phyloP scores from a whole-genome alignment of 108 stramenopile genomes.

The Poteriospumella lacustris region DNA sequence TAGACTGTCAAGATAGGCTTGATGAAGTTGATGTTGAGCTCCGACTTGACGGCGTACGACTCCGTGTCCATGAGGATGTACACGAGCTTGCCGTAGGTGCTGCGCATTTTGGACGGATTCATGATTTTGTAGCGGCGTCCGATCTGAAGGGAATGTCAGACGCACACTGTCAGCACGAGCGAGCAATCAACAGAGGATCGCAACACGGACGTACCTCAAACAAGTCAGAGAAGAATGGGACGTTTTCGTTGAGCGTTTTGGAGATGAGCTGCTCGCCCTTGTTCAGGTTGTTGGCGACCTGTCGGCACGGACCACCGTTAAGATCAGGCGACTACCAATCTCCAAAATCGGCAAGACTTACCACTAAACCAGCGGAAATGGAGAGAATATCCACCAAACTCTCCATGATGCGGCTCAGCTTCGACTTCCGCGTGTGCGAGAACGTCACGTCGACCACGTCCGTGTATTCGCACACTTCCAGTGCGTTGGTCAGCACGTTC shows the following conservation, averaged over 20 bases:
- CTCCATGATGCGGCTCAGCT: slow-evolving; percentile 11
- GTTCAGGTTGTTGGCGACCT: slow-evolving; percentile 41
- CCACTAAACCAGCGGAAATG: not conserved
- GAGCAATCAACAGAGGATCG: not conserved
- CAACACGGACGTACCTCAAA: not conserved
- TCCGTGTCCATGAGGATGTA: slow-evolving; percentile 53
- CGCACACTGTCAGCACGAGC: not conserved
- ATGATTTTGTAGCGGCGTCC: slow-evolving; percentile 77
- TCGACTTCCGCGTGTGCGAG: slow-evolving; percentile 27
- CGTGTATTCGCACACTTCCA: slow-evolving; percentile 36
- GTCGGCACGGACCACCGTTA: slow-evolving; percentile 53
- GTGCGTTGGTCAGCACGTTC: slow-evolving; percentile 23
- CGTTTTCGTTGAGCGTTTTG: slow-evolving; percentile 40
- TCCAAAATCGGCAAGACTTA: slow-evolving; percentile 41
- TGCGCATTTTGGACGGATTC: slow-evolving; percentile 70
- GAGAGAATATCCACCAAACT: slow-evolving; percentile 11
- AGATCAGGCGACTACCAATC: slow-evolving; percentile 56
- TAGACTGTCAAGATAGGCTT: slow-evolving; percentile 32
- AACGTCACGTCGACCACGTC: slow-evolving; percentile 36
- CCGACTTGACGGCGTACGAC: not conserved
- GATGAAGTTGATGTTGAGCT: slow-evolving; percentile 5
- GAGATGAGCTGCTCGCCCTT: slow-evolving; percentile 11
- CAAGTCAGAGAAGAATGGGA: not conserved
- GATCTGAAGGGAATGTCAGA: slow-evolving; percentile 30
- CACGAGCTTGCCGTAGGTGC: slow-evolving; percentile 76